Conservation (phyloP, 345 rosid genomes). For the Hibiscus mutabilis region DNA sequence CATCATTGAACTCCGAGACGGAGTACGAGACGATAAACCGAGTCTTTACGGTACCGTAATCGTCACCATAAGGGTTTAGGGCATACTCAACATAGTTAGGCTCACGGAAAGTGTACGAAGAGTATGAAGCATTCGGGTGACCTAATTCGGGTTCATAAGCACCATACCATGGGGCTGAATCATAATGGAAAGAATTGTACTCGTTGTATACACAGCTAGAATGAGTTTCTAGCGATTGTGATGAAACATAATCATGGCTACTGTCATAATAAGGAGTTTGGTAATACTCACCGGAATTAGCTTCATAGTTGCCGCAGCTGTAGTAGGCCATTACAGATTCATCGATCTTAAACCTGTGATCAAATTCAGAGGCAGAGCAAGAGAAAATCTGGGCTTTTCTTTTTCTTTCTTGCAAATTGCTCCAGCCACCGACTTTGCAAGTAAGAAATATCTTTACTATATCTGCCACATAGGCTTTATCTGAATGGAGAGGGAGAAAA, state of each 20-base stretch:
- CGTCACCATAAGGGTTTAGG: conserved; percentile 18
- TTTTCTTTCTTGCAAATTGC: not conserved
- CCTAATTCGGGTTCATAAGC: conserved; percentile 12
- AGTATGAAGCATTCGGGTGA: conserved; percentile 28
- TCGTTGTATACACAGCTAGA: not conserved
- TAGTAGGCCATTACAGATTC: conserved; percentile 3
- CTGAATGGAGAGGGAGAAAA: not conserved
- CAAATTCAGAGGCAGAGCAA: not conserved
- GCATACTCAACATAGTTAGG: conserved; percentile 23
- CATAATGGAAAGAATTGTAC: not conserved
- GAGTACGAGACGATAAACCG: conserved; percentile 34
- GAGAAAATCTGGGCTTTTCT: not conserved
- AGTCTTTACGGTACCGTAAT: conserved; percentile 21
- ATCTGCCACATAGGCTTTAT: conserved; percentile 11
- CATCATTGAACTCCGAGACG: conserved; percentile 37
- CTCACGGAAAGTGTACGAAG: conserved; percentile 34
- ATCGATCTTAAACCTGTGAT: not conserved
- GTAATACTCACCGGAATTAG: conserved; percentile 12
- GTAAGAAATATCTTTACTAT: not conserved
- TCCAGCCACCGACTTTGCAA: not conserved
- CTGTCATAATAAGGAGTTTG: not conserved
- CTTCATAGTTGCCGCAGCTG: not conserved
- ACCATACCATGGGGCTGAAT: conserved; percentile 11
- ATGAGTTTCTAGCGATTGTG: not conserved
- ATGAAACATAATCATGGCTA: not conserved